Base-by-base conservation (phyloP, 1,284 basidiomycete genomes). In the Phlebopus sp. region DNA sequence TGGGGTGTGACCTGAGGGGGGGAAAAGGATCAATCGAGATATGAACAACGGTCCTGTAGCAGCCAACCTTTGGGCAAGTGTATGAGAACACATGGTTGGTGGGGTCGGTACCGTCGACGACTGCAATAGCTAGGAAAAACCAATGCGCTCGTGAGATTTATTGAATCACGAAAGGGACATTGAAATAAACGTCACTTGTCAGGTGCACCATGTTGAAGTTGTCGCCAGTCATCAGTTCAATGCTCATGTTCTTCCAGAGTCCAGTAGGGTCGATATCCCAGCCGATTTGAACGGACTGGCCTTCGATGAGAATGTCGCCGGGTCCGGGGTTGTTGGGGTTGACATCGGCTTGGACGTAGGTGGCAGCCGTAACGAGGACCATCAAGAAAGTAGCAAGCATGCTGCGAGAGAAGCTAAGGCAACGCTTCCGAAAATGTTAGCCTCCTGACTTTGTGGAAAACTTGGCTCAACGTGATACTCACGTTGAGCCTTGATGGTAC, bases 161-260 rank as follows among this genome's bases (percentile, higher is more conserved):
- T 25, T 17, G 37, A 23, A 10, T 39, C 2, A 2, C 44, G 32
- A 50, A 37, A n/a, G n/a, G 21, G 34, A 35, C 41, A 45, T 32
- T 42, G 51, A 31, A 23, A 17, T 30, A 27, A 25, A 32, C 6
- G 34, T 31, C 55, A 88, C 87, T 79, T 3, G 78, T 79, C 47
- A 91, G 59, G 57, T 77, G 77, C 42, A 81, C 66, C 89, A 93
- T 93, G 40, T 73, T 56, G 31, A 74, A 65, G 69, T 93, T 92
- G 57, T 74, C 64, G 5, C 90, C 90, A 0, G 85, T 84, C 86
- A 90, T 91, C 55, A 93, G 77, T 65, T 90, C 73, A 48, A 92
- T 84, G 49, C 72, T 68, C 79, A 83, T 86, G 47, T 66, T 63
- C 59, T 74, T 81, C 87, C 88, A 90, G 6, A 56, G 54, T 14